phyloP scores from a whole-genome alignment of 1,284 basidiomycete genomes.

The Melampsora americana region DNA sequence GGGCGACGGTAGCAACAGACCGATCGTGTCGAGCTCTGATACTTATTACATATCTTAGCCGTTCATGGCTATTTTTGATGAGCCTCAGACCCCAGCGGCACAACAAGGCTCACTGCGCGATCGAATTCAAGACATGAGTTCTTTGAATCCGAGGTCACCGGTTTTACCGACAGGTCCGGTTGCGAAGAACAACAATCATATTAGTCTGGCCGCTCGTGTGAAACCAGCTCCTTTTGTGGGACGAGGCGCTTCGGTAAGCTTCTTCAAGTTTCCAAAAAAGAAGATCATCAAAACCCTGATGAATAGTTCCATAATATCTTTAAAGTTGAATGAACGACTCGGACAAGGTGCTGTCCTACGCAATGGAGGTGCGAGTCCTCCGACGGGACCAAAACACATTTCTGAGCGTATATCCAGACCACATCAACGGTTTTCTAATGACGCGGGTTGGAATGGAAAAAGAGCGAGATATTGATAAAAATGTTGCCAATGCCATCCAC shows the following conservation, averaged over 20 bases:
- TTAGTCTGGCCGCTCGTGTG: constrained; percentile 8
- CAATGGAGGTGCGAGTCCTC: not conserved
- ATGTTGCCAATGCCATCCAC: no score
- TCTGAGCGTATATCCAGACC: constrained; percentile 37
- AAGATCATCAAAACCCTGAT: no score
- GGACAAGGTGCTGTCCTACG: not conserved
- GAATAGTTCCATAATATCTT: no score
- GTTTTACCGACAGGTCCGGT: not conserved
- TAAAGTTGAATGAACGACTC: no score
- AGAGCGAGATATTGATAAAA: constrained; percentile 9
- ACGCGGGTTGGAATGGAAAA: constrained; percentile 34
- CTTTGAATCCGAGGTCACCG: not conserved
- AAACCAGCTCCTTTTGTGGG: not conserved
- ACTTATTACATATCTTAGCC: no score
- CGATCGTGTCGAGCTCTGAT: not conserved
- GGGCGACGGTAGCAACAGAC: not conserved
- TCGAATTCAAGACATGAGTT: constrained; percentile 38
- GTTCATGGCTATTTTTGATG: no score
- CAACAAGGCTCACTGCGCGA: constrained; percentile 37
- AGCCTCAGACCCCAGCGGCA: no score
- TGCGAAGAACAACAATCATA: not conserved
- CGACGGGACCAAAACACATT: constrained; percentile 19
- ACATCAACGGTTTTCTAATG: constrained; percentile 14
- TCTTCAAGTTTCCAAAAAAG: no score
- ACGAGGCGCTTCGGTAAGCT: not conserved